These are phyloP conservation scores for Coelastrella sp. DNA, from an alignment of 139 green algal species.

Conservation along the genomic window DNA sequence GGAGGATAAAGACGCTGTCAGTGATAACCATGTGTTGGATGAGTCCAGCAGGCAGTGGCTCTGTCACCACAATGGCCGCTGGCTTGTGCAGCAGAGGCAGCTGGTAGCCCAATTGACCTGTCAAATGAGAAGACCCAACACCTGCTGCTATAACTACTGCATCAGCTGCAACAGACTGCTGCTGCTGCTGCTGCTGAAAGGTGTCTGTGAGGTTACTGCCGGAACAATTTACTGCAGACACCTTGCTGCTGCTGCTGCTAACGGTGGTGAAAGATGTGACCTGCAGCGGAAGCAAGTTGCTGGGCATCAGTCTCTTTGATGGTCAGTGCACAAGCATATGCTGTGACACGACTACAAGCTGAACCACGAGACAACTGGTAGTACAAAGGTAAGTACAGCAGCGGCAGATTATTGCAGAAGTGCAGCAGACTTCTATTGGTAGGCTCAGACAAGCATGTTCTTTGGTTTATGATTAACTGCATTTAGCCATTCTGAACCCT, in stretches of 20 bases:
- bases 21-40: slow-evolving; percentile 39
- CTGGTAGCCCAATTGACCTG: background rate
- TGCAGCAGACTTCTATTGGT: too few relatives aligned
- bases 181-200: slow-evolving; percentile 37
- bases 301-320: too few relatives aligned
- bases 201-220: too few relatives aligned
- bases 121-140: background rate
- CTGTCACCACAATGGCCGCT: slow-evolving; percentile 29
- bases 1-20: slow-evolving; percentile 37
- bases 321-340: background rate
- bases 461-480: too few relatives aligned
- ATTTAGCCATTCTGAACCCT: too few relatives aligned
- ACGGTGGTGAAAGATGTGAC: background rate
- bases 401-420: too few relatives aligned
- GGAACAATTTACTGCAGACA: background rate
- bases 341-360: background rate
- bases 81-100: slow-evolving; percentile 40
- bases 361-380: background rate
- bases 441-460: too few relatives aligned
- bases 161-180: background rate
- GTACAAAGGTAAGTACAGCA: too few relatives aligned
- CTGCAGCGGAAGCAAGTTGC: background rate
- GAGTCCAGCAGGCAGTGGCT: background rate
- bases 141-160: slow-evolving; percentile 36
- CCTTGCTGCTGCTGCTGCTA: background rate